Base-by-base conservation (phyloP, 352 stramenopile species). In the Pythium chondricola region DNA sequence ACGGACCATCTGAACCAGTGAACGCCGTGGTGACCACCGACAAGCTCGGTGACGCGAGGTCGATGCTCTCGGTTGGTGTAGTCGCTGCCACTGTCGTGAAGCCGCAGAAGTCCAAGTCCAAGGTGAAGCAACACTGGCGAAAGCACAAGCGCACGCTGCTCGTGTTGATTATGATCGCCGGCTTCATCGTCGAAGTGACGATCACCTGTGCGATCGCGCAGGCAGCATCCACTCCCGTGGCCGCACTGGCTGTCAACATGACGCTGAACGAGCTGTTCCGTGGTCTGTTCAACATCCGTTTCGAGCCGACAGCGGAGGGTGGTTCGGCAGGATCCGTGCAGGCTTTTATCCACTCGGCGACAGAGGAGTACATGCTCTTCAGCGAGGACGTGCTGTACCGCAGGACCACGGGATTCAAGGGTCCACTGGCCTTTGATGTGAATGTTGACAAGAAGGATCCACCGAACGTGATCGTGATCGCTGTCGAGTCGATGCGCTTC, bases 401-500 rank as follows among this genome's bases (percentile, higher is more conserved):
- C 27, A 43, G 55, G 3, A 77, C 62, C 1, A 69, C 44, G 0
- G 73, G 65, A 0, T 85, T 82, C 52, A 54, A 69, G 1, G 73
- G 69, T 6, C 36, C 67, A 4, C 43, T 70, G 2, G 61, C 69
- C 6, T 81, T 83, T 21, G 36, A 83, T 32, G 65, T 83, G 2
- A 58, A 37, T 0, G 55, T 83, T 1, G 46, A 68, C 5, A 10
- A 48, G 1, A 32, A 42, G 0, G 50, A 77, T 18, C 66, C 48
- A 8, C 74, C 74, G 1, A 85, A 83, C 24, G 74, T 83, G 6
- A 9, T 85, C 0, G 45, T 85, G 8, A 41, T 85, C 20, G 60
- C 56, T 8, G 55, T 85, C 3, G 73, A 83, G 32, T 85, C 73
- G 14, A 77, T 83, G 30, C 58, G 73, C 2, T 75, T 69, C 43